These are phyloP conservation scores for Gleditsia sinensis DNA, from an alignment of 306 rosid genomes.

Conservation along the genomic window DNA sequence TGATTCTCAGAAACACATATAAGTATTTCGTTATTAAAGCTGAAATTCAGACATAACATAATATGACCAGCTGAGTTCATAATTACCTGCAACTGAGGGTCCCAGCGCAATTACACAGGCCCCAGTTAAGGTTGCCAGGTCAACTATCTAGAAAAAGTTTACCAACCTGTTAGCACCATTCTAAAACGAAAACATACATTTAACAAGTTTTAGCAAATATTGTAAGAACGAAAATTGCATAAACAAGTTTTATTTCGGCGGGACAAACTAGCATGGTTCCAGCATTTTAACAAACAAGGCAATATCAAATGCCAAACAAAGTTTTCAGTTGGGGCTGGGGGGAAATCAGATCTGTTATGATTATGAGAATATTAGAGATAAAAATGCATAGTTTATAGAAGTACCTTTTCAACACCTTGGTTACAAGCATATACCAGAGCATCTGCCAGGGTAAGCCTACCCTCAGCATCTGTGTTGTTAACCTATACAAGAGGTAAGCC, in stretches of 20 bases:
- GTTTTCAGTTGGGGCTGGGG: neutral
- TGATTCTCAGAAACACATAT: neutral
- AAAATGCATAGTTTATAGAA: slow-evolving; percentile 21
- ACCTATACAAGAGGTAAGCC: slow-evolving; percentile 58
- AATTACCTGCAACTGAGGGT: slow-evolving; percentile 88
- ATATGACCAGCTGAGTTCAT: neutral
- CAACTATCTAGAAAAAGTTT: slow-evolving; percentile 69
- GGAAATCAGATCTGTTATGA: slow-evolving; percentile 1
- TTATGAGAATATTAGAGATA: slow-evolving; percentile 19
- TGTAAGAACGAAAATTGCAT: slow-evolving; percentile 12
- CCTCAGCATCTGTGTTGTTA: slow-evolving; percentile 99
- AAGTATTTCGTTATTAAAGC: neutral
- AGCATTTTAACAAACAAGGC: neutral
- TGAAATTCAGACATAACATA: neutral
- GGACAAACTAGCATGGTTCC: neutral
- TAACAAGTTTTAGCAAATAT: neutral
- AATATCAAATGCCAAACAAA: neutral
- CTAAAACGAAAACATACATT: slow-evolving; percentile 32
- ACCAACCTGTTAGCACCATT: slow-evolving; percentile 37
- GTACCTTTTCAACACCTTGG: slow-evolving; percentile 97
- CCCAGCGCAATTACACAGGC: slow-evolving; percentile 92
- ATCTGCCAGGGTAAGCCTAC: slow-evolving; percentile 97
- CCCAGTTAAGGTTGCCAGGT: slow-evolving; percentile 95
- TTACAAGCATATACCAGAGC: slow-evolving; percentile 94
- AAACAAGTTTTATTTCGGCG: neutral